A percentile compares a stretch with the other conserved stretches of the same genome.
Conservation (phyloP, 352 stramenopile genomes). For the Pythium folliculosum region DNA sequence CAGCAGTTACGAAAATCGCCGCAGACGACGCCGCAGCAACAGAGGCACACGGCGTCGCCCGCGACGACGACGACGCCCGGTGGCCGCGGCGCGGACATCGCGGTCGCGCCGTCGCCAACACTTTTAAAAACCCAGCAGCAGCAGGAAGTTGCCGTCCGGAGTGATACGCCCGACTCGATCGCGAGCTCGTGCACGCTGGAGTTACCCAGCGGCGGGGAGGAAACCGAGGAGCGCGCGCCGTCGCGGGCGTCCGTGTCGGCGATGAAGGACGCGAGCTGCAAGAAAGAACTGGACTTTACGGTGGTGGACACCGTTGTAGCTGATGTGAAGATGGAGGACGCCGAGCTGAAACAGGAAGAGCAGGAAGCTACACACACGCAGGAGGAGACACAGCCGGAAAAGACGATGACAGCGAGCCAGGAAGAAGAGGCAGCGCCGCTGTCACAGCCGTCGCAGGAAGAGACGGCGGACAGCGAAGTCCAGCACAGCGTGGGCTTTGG, state of each 20-base stretch:
- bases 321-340: background rate
- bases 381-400: background rate
- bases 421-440: background rate
- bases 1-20: background rate
- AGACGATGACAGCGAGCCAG: conserved; percentile 2
- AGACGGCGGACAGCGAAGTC: background rate
- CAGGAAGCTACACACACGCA: background rate
- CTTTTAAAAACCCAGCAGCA: background rate
- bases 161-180: conserved; percentile 18
- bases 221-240: background rate
- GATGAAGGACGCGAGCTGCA: conserved; percentile 11
- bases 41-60: conserved; percentile 3
- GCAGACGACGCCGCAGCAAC: background rate
- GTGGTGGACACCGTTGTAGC: background rate
- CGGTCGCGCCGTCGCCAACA: conserved; percentile 16
- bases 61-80: conserved; percentile 2
- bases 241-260: background rate
- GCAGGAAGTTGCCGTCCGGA: background rate
- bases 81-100: background rate
- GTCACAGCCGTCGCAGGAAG: background rate
- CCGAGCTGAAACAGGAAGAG: background rate
- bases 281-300: conserved; percentile 29
- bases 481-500: conserved; percentile 17
- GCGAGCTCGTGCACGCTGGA: conserved; percentile 10
- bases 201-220: conserved; percentile 6